phyloP scores from a whole-genome alignment of 192 early-diverging fungal species.

The Entomortierella lignicola region DNA sequence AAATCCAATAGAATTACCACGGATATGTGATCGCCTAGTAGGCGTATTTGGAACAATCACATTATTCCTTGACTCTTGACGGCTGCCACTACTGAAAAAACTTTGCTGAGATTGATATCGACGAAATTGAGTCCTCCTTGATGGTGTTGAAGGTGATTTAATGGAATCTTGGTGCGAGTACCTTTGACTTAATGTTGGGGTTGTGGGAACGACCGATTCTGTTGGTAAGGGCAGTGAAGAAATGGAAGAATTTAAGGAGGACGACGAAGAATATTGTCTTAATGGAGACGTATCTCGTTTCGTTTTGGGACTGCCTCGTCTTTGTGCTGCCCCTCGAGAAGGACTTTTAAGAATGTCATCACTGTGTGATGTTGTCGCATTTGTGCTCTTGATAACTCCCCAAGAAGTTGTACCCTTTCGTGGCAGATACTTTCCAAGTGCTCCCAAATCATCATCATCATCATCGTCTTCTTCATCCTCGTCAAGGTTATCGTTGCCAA shows the following conservation, averaged over 20 bases:
- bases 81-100: not conserved
- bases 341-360: conserved; percentile 10
- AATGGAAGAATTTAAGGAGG: not conserved
- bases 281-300: conserved; percentile 3
- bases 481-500: not conserved
- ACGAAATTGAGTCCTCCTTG: conserved; percentile 10
- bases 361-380: not conserved
- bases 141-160: conserved; percentile 9
- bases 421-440: conserved; percentile 11
- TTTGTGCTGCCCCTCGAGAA: not conserved
- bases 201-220: conserved; percentile 15
- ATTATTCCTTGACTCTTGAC: not conserved
- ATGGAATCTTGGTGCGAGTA: not conserved
- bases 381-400: conserved; percentile 25
- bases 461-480: not conserved
- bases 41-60: conserved; percentile 15
- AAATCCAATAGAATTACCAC: not conserved
- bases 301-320: not conserved
- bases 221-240: not conserved
- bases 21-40: conserved; percentile 14
- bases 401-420: conserved; percentile 30
- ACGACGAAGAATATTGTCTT: not conserved
- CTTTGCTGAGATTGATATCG: conserved; percentile 13
- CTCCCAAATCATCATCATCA: conserved; percentile 11
- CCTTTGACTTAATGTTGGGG: not conserved